Evolutionary conservation across 164 flowering plant genomes (phyloP), one percentile per base, ranked within the genome.

Genomic region (Cinnamomum chago): DNA sequence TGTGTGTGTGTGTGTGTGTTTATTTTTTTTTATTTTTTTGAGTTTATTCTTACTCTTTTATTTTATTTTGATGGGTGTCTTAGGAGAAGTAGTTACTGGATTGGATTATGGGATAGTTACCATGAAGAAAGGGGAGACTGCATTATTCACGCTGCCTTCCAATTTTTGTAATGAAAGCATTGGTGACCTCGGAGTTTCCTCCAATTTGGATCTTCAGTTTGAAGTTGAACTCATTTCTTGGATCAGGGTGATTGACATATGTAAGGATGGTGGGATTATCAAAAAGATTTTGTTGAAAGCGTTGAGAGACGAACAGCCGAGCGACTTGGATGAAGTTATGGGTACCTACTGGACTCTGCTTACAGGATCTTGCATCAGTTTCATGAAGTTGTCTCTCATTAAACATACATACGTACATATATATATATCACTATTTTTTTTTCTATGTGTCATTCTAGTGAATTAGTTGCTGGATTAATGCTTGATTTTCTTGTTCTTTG

Each of bases 181-280:
- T 1, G 86, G 87, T 5, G 72, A 69, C 3, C 67, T 72, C 12
- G 75, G 77, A 0, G 83, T 88, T 50, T 89, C 87, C 0, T 84
- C 90, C 0, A 72, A 85, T 73, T 79, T 86, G 0, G 58, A 67
- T 68, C 50, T 85, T 65, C 86, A 77, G 75, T 85, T 86, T 78
- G 91, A 92, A 75, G 88, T 89, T 2, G 92, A 92, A 65, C 89
- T 92, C 24, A 6, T 87, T 58, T 89, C 90, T 20, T 92, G 94
- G 97, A 83, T 86, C 60, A 78, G 78, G 0, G 89, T 92, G 23
- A 79, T 87, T 76, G 94, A 90, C 77, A 58, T 92, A 9, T 83
- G 86, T 78, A 92, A 80, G 78, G 97, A 89, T 79, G 92, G 91
- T 72, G 92, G 97, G 51, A 81, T 92, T 67, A 74, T 92, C 62